These are phyloP conservation scores for Cerioporus squamosus DNA, from an alignment of 1,284 basidiomycete species.

Conservation along the genomic window DNA sequence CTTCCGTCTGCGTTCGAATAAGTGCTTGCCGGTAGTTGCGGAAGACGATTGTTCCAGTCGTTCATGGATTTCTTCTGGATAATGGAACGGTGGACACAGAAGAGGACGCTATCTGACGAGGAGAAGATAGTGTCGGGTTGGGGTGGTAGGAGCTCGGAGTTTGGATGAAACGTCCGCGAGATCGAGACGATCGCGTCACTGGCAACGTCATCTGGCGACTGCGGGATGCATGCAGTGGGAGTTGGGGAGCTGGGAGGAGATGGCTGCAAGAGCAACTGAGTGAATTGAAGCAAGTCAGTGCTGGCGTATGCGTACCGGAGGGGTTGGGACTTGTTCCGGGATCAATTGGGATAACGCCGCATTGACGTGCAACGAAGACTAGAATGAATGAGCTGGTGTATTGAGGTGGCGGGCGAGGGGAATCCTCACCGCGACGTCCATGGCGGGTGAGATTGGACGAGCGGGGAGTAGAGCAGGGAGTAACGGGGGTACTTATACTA, in stretches of 20 bases:
- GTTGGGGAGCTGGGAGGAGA: background rate
- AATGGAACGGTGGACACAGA: constrained; percentile 42
- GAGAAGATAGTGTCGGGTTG: constrained; percentile 66
- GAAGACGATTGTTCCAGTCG: constrained; percentile 38
- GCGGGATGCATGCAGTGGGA: background rate
- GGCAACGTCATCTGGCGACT: background rate
- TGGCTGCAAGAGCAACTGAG: background rate
- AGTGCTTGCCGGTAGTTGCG: constrained; percentile 16
- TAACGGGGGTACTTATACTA: no score
- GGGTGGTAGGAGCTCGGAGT: constrained; percentile 55
- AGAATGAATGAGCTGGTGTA: no score
- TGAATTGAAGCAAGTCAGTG: background rate
- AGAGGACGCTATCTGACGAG: constrained; percentile 76
- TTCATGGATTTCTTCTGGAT: constrained; percentile 40
- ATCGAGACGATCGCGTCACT: constrained; percentile 53
- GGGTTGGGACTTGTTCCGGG: constrained; percentile 60
- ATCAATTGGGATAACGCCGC: constrained; percentile 35
- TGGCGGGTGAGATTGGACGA: constrained; percentile 15
- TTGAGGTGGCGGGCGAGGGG: constrained; percentile 59
- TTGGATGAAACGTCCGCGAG: constrained; percentile 78
- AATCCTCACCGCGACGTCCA: constrained; percentile 60
- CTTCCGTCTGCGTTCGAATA: constrained; percentile 21
- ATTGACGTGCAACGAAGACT: constrained; percentile 43
- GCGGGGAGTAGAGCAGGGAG: no score
- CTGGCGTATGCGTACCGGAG: constrained; percentile 52